Conservation (phyloP, 257 asterid species). For the Avicennia marina region DNA sequence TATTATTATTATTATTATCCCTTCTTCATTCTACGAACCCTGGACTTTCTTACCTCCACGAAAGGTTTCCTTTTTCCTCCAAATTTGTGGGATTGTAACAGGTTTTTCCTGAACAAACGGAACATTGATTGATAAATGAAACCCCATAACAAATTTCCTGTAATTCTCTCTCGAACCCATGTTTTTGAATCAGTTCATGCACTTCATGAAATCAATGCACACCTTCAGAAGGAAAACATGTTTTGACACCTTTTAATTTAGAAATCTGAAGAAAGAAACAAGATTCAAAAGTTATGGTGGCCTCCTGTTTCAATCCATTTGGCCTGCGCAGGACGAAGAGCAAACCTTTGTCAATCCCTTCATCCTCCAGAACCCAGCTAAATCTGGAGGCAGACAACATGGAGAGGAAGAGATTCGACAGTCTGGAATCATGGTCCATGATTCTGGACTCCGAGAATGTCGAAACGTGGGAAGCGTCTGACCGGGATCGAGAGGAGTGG, state of each 20-base stretch:
- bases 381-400: slow-evolving; percentile 41
- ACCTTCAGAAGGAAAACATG: slow-evolving; percentile 59
- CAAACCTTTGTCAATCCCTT: slow-evolving; percentile 34
- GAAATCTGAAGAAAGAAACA: background rate
- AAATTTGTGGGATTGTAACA: no score
- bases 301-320: slow-evolving; percentile 70
- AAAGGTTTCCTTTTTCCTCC: no score
- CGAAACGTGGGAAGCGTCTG: slow-evolving; percentile 73
- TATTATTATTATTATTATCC: no score
- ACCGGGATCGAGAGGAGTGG: slow-evolving; percentile 70
- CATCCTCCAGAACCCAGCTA: slow-evolving; percentile 47
- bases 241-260: slow-evolving; percentile 17
- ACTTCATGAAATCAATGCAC: slow-evolving; percentile 72
- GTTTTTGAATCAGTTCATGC: slow-evolving; percentile 76
- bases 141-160: slow-evolving; percentile 11
- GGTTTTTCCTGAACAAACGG: no score
- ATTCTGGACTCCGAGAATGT: slow-evolving; percentile 80
- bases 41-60: no score
- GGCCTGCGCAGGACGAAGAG: slow-evolving; percentile 39
- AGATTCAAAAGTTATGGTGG: slow-evolving; percentile 56
- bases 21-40: no score
- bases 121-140: slow-evolving; percentile 42
- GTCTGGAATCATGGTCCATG: slow-evolving; percentile 98
- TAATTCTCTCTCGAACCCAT: slow-evolving; percentile 23
- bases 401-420: slow-evolving; percentile 88